Evolutionary conservation across 768 basidiomycete genomes (phyloP).

Genomic region (Hydnomerulius pinastri): DNA sequence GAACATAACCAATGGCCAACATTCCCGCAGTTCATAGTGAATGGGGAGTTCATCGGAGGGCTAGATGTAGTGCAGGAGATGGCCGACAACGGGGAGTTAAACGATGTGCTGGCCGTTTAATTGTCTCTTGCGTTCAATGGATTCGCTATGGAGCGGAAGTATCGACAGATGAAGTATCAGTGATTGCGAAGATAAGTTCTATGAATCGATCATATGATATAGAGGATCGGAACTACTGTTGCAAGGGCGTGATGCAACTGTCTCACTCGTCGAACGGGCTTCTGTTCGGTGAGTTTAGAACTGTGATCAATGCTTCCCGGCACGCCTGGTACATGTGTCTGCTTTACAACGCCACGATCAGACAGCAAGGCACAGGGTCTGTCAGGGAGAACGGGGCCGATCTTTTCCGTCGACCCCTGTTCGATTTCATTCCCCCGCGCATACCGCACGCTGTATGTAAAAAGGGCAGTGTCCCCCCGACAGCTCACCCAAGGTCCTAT

Average conservation of each 20-base stretch:
- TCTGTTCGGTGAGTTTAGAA: background rate
- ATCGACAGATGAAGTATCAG: background rate
- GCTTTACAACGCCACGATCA: background rate
- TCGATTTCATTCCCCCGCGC: background rate
- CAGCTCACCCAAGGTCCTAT: background rate
- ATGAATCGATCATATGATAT: background rate
- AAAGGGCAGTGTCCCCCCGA: background rate
- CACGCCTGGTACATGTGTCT: conserved; percentile 14
- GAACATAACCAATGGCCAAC: conserved; percentile 89
- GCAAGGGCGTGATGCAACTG: background rate
- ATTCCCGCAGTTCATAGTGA: conserved; percentile 81
- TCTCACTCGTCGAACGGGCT: background rate
- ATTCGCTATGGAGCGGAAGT: too few species aligned
- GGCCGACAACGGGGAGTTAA: conserved; percentile 77
- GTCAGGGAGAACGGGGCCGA: background rate
- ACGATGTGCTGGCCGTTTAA: conserved; percentile 37
- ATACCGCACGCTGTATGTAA: background rate
- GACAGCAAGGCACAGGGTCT: background rate
- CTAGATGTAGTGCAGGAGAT: conserved; percentile 92
- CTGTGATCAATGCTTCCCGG: background rate
- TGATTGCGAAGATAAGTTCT: background rate
- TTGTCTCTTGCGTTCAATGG: background rate
- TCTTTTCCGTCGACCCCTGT: background rate
- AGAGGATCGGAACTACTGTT: background rate
- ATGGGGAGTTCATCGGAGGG: conserved; percentile 94